Conservation (phyloP, 1,139 yeast genomes). For the Taphrina sp. region DNA sequence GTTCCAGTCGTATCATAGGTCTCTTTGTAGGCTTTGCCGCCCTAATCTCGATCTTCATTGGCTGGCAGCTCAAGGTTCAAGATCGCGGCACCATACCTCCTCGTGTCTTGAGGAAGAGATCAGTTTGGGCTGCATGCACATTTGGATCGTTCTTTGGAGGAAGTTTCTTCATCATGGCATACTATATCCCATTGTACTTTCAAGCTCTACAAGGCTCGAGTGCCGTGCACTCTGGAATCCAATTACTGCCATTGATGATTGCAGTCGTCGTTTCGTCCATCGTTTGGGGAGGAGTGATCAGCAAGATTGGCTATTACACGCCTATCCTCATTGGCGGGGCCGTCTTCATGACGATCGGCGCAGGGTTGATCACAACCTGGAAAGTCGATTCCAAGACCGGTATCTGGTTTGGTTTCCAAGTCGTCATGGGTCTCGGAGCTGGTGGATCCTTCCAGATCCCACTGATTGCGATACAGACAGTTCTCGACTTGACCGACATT, state of each 20-base stretch:
- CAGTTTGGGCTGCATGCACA: slow-evolving; percentile 48
- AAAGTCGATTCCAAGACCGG: slow-evolving; percentile 46
- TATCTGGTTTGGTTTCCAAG: slow-evolving; percentile 54
- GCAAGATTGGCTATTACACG: slow-evolving; percentile 53
- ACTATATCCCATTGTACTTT: slow-evolving; percentile 59
- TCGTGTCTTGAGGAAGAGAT: slow-evolving; percentile 47
- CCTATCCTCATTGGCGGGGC: slow-evolving; percentile 52
- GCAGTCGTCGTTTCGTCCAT: slow-evolving; percentile 54
- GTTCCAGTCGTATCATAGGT: slow-evolving; percentile 56
- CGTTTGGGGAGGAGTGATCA: slow-evolving; percentile 51
- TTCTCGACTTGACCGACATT: slow-evolving; percentile 27
- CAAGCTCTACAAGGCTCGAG: slow-evolving; percentile 52
- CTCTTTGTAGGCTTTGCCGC: slow-evolving; percentile 58
- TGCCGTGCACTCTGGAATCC: slow-evolving; percentile 60
- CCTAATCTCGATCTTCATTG: slow-evolving; percentile 46
- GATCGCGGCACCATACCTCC: slow-evolving; percentile 53
- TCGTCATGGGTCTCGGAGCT: slow-evolving; percentile 56
- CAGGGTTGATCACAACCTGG: slow-evolving; percentile 53
- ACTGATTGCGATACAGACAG: slow-evolving; percentile 39
- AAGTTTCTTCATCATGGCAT: slow-evolving; percentile 50
- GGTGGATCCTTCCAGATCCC: slow-evolving; percentile 58
- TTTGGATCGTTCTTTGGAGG: slow-evolving; percentile 49
- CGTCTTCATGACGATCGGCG: slow-evolving; percentile 52
- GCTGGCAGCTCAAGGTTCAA: slow-evolving; percentile 54
- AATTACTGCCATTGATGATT: slow-evolving; percentile 56